Evolutionary conservation across 2,329 filamentous ascomycete species (phyloP).

Genomic region (Beauveria scarabaeidicola): DNA sequence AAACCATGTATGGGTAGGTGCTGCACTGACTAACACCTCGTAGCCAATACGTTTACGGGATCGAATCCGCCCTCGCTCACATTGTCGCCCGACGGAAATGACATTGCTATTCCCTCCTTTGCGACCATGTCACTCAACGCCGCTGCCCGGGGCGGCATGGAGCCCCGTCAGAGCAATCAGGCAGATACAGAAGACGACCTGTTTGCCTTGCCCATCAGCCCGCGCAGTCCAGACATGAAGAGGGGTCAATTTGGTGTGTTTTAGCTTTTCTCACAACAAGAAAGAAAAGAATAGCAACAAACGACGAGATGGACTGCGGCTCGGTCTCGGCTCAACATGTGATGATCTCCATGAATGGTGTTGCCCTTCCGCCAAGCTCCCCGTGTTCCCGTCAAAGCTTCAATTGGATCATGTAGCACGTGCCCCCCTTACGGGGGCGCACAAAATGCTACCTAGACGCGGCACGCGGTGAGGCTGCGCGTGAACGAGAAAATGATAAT

Average conservation of each 20-base stretch:
- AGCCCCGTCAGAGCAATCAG: conserved; percentile 14
- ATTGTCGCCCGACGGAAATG: conserved; percentile 23
- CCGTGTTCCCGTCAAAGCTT: background rate
- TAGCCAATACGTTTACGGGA: conserved; percentile 29
- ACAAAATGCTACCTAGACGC: background rate
- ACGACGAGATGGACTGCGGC: background rate
- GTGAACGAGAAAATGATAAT: background rate
- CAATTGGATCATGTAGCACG: background rate
- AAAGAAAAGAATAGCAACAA: background rate
- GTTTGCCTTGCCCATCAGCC: conserved; percentile 81
- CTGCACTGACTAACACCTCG: background rate
- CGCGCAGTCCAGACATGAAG: conserved; percentile 76
- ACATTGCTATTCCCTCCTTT: conserved; percentile 29
- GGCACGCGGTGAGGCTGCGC: background rate
- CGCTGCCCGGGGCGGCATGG: conserved; percentile 19
- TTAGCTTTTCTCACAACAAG: background rate
- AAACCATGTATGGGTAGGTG: conserved; percentile 13
- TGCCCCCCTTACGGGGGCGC: background rate
- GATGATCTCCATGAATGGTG: conserved; percentile 1
- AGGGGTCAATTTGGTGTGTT: conserved; percentile 66
- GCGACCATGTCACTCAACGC: conserved; percentile 28
- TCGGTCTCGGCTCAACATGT: background rate
- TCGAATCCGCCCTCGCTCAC: conserved; percentile 25
- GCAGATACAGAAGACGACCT: conserved; percentile 59
- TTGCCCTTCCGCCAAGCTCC: background rate